Evolutionary conservation across 1,284 basidiomycete species (phyloP).

Genomic region (Schizophyllum commune): DNA sequence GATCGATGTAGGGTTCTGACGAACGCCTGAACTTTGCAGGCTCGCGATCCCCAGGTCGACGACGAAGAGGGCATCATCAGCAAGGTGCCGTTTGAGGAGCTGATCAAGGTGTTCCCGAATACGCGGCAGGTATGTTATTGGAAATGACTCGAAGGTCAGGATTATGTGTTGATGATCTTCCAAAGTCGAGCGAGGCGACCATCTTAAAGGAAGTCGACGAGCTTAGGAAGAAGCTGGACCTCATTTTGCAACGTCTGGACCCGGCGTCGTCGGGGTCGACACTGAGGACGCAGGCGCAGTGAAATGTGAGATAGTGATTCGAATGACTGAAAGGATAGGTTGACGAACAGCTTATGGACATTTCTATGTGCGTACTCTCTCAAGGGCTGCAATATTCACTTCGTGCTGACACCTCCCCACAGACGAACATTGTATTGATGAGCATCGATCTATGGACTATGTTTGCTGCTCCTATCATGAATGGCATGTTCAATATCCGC

Average conservation of each 20-base stretch:
- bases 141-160: background rate
- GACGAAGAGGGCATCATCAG: conserved; percentile 62
- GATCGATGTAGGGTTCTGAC: too few species aligned
- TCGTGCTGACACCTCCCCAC: too few species aligned
- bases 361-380: background rate
- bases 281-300: background rate
- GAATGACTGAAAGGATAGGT: background rate
- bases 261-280: background rate
- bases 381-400: too few species aligned
- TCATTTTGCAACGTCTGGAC: conserved; percentile 44
- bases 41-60: conserved; percentile 55
- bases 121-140: conserved; percentile 47
- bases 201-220: conserved; percentile 60
- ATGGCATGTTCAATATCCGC: too few species aligned
- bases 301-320: background rate
- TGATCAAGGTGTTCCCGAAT: conserved; percentile 75
- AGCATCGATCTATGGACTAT: too few species aligned
- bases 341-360: background rate
- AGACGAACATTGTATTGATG: too few species aligned
- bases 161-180: conserved; percentile 15
- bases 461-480: too few species aligned
- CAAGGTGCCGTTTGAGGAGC: conserved; percentile 66
- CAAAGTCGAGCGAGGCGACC: conserved; percentile 62
- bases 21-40: too few species aligned
- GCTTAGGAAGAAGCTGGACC: conserved; percentile 50